Base-by-base conservation (phyloP, 768 basidiomycete species). In the Phaeolepiota aurea region DNA sequence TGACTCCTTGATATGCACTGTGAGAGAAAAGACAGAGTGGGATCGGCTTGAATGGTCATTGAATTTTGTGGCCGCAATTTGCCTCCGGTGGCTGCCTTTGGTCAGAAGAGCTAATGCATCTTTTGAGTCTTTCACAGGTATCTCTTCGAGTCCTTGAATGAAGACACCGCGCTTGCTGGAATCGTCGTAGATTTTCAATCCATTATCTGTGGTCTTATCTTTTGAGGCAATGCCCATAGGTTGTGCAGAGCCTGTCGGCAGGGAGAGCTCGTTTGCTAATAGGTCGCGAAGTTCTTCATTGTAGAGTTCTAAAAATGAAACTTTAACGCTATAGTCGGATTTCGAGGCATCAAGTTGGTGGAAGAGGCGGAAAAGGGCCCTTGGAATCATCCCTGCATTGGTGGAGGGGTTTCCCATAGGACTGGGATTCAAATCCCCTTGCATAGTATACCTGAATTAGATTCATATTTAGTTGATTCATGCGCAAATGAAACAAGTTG, bases 231-330 rank as follows among this genome's bases (percentile, higher is more conserved):
- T 74, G 16, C 82, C 82, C 88, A 89, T 90, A 0, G 88, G 86
- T 47, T 91, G 87, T 7, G 65, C 67, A 40, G 69, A 73, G 21
- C 80, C 80, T 3, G 66, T 63, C 2, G 87, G 86, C 2, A 80
- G 72, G 1, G 78, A 56, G 36, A 91, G 71, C n/a, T 94, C 91
- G 38, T 65, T 68, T 9, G 87, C 76, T 20, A 97, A 76, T 19
- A 99, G 76, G 58, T 99, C 96, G 16, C 96, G 85, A 4, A 99
- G 76, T 55, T 98, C 96, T 65, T 99, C 96, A 56, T 99, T 99
- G 62, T 98, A 99, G 15, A 99, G 71, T 57, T 99, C 96, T 40
- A 99, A 71, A 58, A 82, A 98, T 0, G 92, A 94, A 40, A 94
- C 76, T 54, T 88, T 91, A 55, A 99, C 92, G 52, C 87, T 85